Evolutionary conservation across 352 stramenopile genomes (phyloP).

Genomic region (Pythium phragmiticola): DNA sequence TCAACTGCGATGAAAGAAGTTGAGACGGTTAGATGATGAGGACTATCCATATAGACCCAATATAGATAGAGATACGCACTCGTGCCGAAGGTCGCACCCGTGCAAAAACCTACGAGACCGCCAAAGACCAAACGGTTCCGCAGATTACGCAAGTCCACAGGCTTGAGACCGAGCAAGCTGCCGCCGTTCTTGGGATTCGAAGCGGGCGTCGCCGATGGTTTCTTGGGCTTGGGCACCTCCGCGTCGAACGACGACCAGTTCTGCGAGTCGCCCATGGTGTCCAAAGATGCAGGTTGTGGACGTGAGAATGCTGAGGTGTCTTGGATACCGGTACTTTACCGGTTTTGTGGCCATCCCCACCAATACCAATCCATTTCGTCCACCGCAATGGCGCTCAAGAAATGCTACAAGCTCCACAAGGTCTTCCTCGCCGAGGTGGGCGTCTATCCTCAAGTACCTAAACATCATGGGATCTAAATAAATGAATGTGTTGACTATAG

Average conservation of each 20-base stretch:
- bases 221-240: conserved; percentile 18
- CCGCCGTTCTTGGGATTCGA: background rate
- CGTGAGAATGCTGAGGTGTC: background rate
- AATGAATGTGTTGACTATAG: conserved; percentile 2
- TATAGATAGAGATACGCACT: conserved; percentile 40
- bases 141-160: conserved; percentile 45
- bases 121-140: conserved; percentile 79
- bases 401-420: conserved; percentile 65
- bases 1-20: conserved; percentile 43
- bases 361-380: background rate
- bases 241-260: conserved; percentile 82
- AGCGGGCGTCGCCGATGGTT: conserved; percentile 1
- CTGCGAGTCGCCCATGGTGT: conserved; percentile 67
- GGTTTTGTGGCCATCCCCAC: conserved; percentile 4
- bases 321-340: conserved; percentile 14
- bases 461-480: background rate
- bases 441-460: background rate
- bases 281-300: background rate
- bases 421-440: conserved; percentile 57
- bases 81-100: conserved; percentile 68
- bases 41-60: background rate
- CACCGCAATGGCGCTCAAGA: conserved; percentile 41
- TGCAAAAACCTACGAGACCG: conserved; percentile 76
- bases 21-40: background rate
- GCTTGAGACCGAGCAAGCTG: conserved; percentile 19